Conservation (phyloP, 1,284 basidiomycete species). For the Flammula alnicola region DNA sequence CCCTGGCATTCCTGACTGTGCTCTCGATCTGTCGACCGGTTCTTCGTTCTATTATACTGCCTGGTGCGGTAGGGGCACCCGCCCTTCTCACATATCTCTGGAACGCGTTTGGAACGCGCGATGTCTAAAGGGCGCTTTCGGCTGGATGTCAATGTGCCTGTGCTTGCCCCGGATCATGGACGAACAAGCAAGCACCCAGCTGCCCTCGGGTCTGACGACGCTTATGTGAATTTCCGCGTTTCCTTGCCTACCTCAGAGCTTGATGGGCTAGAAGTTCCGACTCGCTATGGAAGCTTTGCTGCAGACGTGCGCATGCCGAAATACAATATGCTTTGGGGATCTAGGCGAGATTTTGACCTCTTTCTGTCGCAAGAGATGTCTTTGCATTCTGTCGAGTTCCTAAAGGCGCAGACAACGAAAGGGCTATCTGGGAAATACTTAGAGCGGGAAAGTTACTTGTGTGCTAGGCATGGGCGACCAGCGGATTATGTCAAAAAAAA, state of each 20-base stretch:
- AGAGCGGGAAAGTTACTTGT: constrained; percentile 4
- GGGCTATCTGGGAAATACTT: constrained; percentile 1
- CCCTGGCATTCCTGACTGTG: too few relatives aligned
- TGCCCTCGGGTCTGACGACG: not conserved
- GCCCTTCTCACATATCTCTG: too few relatives aligned
- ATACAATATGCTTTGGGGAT: constrained; percentile 4
- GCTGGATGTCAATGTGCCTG: not conserved
- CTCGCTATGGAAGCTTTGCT: too few relatives aligned
- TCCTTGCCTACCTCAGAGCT: constrained; percentile 26
- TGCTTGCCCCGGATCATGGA: not conserved
- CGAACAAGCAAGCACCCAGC: not conserved
- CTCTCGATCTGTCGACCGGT: too few relatives aligned
- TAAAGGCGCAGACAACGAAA: not conserved
- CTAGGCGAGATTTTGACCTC: not conserved
- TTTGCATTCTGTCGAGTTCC: constrained; percentile 1
- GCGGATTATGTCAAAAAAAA: constrained; percentile 6
- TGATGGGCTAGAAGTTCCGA: too few relatives aligned
- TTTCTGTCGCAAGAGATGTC: constrained; percentile 6
- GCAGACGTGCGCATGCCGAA: too few relatives aligned
- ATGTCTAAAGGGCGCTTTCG: not conserved
- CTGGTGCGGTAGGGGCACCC: too few relatives aligned
- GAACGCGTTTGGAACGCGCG: not conserved
- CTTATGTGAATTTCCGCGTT: not conserved
- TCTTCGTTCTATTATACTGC: too few relatives aligned
- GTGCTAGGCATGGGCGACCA: constrained; percentile 4